Percentiles rank a stretch among this genome's conserved stretches.
Conservation (phyloP, 75 land plant species). For the Larix kaempferi region DNA sequence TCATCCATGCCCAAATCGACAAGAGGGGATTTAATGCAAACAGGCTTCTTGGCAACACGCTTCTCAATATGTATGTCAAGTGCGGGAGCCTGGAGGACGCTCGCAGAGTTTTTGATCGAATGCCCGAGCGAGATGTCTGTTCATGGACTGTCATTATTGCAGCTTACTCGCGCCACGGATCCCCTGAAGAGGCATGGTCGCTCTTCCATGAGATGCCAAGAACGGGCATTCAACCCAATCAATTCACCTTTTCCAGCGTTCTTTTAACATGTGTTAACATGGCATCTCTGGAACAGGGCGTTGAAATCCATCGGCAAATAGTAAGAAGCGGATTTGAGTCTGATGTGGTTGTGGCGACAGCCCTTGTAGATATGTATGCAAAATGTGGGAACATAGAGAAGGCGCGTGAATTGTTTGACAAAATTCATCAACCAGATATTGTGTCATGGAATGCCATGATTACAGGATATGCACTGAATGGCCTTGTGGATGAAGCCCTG, state of each 20-base stretch:
- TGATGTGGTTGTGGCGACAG: slow-evolving; percentile 41
- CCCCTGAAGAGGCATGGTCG: slow-evolving; percentile 14
- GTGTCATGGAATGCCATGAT: slow-evolving; percentile 68
- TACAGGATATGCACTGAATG: slow-evolving; percentile 54
- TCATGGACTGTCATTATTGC: slow-evolving; percentile 61
- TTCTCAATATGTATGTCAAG: slow-evolving; percentile 4
- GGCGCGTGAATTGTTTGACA: slow-evolving; percentile 38
- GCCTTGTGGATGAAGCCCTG: slow-evolving; percentile 17
- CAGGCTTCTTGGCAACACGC: background rate
- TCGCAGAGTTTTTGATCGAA: slow-evolving; percentile 22
- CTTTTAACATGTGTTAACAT: slow-evolving; percentile 38
- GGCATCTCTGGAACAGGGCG: slow-evolving; percentile 19
- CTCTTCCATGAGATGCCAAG: slow-evolving; percentile 26
- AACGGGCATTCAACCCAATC: slow-evolving; percentile 10
- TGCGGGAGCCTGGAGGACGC: slow-evolving; percentile 19
- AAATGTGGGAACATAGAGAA: slow-evolving; percentile 40
- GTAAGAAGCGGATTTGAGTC: slow-evolving; percentile 22
- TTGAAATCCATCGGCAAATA: slow-evolving; percentile 36
- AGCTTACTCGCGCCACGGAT: slow-evolving; percentile 22
- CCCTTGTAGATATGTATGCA: slow-evolving; percentile 57
- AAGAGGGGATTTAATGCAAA: background rate
- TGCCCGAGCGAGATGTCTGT: slow-evolving; percentile 38
- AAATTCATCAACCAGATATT: slow-evolving; percentile 27
- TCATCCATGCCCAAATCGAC: background rate
- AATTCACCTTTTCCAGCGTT: slow-evolving; percentile 43